Evolutionary conservation across 108 stramenopile genomes (phyloP), one percentile per base, ranked within the genome.

Genomic region (Nitzschia sp.): DNA sequence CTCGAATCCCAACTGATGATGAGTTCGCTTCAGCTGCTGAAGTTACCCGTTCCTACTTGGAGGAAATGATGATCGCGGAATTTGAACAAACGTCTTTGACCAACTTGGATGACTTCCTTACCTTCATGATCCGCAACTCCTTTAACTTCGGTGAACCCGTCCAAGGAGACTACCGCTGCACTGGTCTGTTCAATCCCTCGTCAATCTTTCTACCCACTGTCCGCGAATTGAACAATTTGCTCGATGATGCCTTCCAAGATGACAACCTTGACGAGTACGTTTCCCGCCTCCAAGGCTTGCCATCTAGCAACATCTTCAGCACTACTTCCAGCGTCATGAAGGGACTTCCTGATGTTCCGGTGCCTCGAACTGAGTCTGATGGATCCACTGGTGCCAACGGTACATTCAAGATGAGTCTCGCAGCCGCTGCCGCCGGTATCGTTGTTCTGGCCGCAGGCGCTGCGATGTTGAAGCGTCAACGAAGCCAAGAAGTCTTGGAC

Each of bases 401-500:
- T 3, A 45, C 59, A 36, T 15, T 51, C 68, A 0, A 38, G 46
- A 36, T 73, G 38, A 67, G 75, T 5, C 38, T 67, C 17, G 66
- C 69, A 32, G 76, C 69, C 18, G 76, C 69, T 3, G 76, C 76
- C 27, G 68, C 76, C 35, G 76, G 76, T 31, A 26, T 77, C 15
- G 69, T 77, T 59, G 68, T 77, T 32, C 57, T 77, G 28, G 64
- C 64, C 18, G 76, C 69, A 27, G 64, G 76, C 23, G 13, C 64
- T 17, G 69, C 64, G 9, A 19, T 77, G 47, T 29, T 70, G 18
- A 57, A 38, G 8, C 55, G 64, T 9, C 45, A 29, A 1, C 29
- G 59, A 35, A 64, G 36, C 30, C 64, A 59, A 23, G 66, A 51
- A 1, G 11, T 21, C 0, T 4, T 19, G 4, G 65, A 32, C 0